Percentiles rank a stretch among this genome's conserved stretches.
Conservation (phyloP, 257 asterid genomes). For the Nyctanthes arbortristis region DNA sequence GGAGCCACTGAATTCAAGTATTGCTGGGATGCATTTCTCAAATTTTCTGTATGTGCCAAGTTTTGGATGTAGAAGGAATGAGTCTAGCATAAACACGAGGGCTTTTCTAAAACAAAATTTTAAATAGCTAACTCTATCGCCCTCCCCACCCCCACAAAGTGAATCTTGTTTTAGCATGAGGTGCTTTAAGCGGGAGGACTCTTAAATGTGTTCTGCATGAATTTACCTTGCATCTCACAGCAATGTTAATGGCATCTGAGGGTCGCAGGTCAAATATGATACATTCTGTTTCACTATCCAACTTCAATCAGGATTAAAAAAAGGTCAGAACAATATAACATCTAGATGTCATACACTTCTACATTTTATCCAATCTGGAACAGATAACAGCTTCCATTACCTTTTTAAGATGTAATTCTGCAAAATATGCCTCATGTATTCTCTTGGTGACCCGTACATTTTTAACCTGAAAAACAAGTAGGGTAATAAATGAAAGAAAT, state of each 20-base stretch:
- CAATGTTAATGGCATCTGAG: conserved; percentile 96
- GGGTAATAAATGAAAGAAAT: conserved; percentile 12
- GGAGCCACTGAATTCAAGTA: too few species aligned
- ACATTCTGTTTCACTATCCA: conserved; percentile 65
- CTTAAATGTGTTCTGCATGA: not conserved
- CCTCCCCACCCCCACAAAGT: too few species aligned
- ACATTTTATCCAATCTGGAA: conserved; percentile 5
- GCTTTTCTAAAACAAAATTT: not conserved
- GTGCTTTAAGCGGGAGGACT: too few species aligned
- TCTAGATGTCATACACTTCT: not conserved
- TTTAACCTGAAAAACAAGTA: conserved; percentile 57
- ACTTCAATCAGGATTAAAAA: conserved; percentile 43
- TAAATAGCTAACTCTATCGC: not conserved
- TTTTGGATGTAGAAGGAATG: too few species aligned
- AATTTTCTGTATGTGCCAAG: too few species aligned
- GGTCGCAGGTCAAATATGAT: conserved; percentile 90
- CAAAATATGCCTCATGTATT: conserved; percentile 92
- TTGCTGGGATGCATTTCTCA: too few species aligned
- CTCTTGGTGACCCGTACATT: conserved; percentile 93
- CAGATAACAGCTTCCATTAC: conserved; percentile 30
- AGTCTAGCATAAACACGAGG: too few species aligned
- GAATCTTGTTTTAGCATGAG: not conserved
- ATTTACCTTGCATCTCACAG: conserved; percentile 95
- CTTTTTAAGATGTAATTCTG: conserved; percentile 78
- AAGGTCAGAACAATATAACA: not conserved